A percentile compares a stretch with the other conserved stretches of the same genome.
Evolutionary conservation across 169 alveolate species (phyloP).

Genomic region (Eimeria maxima): DNA sequence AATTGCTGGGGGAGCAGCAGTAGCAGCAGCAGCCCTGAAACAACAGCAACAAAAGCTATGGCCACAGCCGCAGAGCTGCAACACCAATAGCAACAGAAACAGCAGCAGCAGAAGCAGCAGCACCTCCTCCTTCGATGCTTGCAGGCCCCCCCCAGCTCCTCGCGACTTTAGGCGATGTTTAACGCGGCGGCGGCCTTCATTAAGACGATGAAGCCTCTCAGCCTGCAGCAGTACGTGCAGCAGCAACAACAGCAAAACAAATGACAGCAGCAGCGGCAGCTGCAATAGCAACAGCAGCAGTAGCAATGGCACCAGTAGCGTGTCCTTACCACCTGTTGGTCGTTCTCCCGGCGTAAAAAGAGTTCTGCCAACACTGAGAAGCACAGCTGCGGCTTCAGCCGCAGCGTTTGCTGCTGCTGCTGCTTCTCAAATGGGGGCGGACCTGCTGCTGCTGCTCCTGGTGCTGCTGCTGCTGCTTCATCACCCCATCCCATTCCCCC

Average conservation of each 20-base stretch:
- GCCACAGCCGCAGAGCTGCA: not conserved
- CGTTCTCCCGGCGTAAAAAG: not conserved
- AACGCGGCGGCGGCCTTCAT: slow-evolving; percentile 54
- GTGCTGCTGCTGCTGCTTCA: not conserved
- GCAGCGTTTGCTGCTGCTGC: slow-evolving; percentile 35
- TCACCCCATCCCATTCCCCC: not conserved
- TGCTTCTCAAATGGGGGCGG: not conserved
- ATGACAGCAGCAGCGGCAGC: slow-evolving; percentile 18
- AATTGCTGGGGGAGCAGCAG: not conserved
- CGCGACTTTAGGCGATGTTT: slow-evolving; percentile 12
- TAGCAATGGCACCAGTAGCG: not conserved
- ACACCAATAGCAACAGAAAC: not conserved
- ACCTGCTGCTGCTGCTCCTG: not conserved
- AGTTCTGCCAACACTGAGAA: not conserved
- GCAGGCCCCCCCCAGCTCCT: not conserved
- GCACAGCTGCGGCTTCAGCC: slow-evolving; percentile 1
- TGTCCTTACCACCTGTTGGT: not conserved
- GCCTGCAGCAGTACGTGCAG: slow-evolving; percentile 35
- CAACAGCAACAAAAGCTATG: not conserved
- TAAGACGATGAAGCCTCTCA: slow-evolving; percentile 47
- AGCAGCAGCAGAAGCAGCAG: slow-evolving; percentile 26
- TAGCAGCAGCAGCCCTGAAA: slow-evolving; percentile 13
- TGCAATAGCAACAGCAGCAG: not conserved
- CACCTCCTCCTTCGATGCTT: slow-evolving; percentile 30
- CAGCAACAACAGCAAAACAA: not conserved